A percentile compares a stretch with the other conserved stretches of the same genome.
Evolutionary conservation across 441 rosid genomes (phyloP).

Genomic region (Gossypium gossypioides): DNA sequence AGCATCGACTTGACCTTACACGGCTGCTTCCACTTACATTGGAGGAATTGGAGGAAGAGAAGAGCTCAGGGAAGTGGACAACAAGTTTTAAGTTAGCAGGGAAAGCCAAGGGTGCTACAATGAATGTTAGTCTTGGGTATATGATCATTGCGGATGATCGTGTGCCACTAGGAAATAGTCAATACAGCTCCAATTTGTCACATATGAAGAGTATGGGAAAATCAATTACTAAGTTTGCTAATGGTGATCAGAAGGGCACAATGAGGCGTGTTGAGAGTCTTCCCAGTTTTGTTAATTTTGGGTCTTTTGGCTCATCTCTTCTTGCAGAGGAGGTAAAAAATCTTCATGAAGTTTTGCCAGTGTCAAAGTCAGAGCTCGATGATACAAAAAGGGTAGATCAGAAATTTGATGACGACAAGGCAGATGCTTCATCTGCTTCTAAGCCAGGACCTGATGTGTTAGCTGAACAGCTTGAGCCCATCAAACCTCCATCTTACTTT

Average conservation of each 20-base stretch:
- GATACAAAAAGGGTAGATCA: constrained; percentile 28
- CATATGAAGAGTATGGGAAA: constrained; percentile 28
- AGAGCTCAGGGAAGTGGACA: constrained; percentile 81
- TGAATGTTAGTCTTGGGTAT: constrained; percentile 86
- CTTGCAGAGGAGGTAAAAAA: constrained; percentile 54
- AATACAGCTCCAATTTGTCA: constrained; percentile 26
- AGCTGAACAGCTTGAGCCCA: constrained; percentile 28
- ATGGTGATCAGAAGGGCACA: constrained; percentile 28
- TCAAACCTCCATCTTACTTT: constrained; percentile 21
- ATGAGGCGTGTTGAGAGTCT: constrained; percentile 38
- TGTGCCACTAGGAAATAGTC: constrained; percentile 25
- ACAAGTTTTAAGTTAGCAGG: constrained; percentile 81
- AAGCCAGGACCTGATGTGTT: constrained; percentile 31
- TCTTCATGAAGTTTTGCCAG: constrained; percentile 63
- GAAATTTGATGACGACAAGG: constrained; percentile 50
- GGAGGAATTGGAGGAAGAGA: constrained; percentile 89
- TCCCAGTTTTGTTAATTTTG: constrained; percentile 32
- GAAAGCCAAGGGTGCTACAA: constrained; percentile 57
- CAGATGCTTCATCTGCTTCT: constrained; percentile 28
- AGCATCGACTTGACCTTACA: constrained; percentile 86
- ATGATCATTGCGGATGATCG: constrained; percentile 50
- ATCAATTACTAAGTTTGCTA: constrained; percentile 25
- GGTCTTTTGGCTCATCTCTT: constrained; percentile 19
- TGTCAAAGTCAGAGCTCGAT: constrained; percentile 37
- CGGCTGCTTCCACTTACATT: constrained; percentile 81